phyloP scores from a whole-genome alignment of 2,329 filamentous ascomycete genomes.

The Colletotrichum sp. region DNA sequence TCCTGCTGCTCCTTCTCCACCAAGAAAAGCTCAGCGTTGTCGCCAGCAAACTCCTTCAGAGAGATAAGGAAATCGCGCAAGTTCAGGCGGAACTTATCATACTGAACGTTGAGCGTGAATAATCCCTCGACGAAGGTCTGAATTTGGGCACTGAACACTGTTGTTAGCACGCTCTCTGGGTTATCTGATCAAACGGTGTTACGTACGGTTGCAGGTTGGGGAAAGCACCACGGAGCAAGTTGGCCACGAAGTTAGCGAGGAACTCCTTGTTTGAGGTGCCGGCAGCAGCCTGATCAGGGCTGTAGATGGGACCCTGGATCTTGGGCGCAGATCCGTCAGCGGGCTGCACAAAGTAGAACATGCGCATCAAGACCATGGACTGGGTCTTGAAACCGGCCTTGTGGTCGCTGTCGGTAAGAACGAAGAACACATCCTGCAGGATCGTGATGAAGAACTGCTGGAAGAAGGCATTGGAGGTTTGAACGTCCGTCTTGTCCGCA shows the following conservation, averaged over 20 bases:
- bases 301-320: slow-evolving; percentile 91
- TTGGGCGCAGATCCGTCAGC: slow-evolving; percentile 74
- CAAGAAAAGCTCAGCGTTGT: slow-evolving; percentile 91
- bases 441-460: slow-evolving; percentile 96
- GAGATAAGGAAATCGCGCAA: slow-evolving; percentile 97
- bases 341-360: slow-evolving; percentile 93
- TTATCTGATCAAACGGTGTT: not conserved
- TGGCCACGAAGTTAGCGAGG: slow-evolving; percentile 84
- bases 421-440: slow-evolving; percentile 97
- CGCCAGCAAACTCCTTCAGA: slow-evolving; percentile 93
- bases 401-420: slow-evolving; percentile 95
- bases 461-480: slow-evolving; percentile 94
- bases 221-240: slow-evolving; percentile 87
- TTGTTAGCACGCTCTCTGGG: slow-evolving; percentile 35
- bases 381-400: slow-evolving; percentile 99
- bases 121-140: slow-evolving; percentile 87
- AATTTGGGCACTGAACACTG: slow-evolving; percentile 73
- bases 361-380: slow-evolving; percentile 88
- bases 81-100: slow-evolving; percentile 94
- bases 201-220: slow-evolving; percentile 88
- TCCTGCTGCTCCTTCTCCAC: slow-evolving; percentile 95
- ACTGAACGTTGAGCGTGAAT: slow-evolving; percentile 85
- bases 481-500: slow-evolving; percentile 78
- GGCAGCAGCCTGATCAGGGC: slow-evolving; percentile 77
- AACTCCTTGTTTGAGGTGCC: slow-evolving; percentile 93